Base-by-base conservation (phyloP, 495 filamentous ascomycete species). In the Cetradonia linearis region DNA sequence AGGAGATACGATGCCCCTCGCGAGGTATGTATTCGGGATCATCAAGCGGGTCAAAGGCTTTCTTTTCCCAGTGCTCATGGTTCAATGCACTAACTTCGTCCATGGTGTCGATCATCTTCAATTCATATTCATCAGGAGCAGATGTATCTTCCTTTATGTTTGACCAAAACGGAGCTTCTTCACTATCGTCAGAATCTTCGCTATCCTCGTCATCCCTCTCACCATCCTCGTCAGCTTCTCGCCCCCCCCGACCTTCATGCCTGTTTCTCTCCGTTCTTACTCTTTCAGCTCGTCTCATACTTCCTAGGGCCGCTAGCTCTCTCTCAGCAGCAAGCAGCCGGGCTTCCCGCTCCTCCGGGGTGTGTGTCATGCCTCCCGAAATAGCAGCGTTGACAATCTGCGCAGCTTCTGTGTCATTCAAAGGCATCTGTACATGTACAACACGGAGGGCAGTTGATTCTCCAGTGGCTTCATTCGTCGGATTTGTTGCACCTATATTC, bases 51-150 rank as follows among this genome's bases (percentile, higher is more conserved):
- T 74, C 70, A 62, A 80, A 83, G 31, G 82, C 78, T 66, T 78
- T 76, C 34, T 71, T 73, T 66, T 84, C 81, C 81, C 81, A 86
- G 63, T 83, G 77, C 10, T 74, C 68, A 68, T 83, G 74, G 54
- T 86, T 80, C 28, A 76, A 66, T 20, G 81, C 83, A 69, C 75
- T 81, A 56, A 73, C 71, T 48, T 81, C 75, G 58, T 81, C 76
- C 3, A 67, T 70, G 1, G 63, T 62, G 14, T 72, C 78, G 27
- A 86, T 84, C 62, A 81, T 77, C 63, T 77, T 80, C 60, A 85
- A 65, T 68, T 87, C 83, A 5, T 76, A 73, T 66, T 82, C 82
- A 62, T 81, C 76, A 9, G 84, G 83, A 1, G 66, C 61, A 1
- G 80, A 79, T 34, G 71, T 77, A 59, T 87, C 84, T 71, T 86